These are phyloP conservation scores for Aspergillus sp. DNA, from an alignment of 2,329 filamentous ascomycete species.

Conservation along the genomic window DNA sequence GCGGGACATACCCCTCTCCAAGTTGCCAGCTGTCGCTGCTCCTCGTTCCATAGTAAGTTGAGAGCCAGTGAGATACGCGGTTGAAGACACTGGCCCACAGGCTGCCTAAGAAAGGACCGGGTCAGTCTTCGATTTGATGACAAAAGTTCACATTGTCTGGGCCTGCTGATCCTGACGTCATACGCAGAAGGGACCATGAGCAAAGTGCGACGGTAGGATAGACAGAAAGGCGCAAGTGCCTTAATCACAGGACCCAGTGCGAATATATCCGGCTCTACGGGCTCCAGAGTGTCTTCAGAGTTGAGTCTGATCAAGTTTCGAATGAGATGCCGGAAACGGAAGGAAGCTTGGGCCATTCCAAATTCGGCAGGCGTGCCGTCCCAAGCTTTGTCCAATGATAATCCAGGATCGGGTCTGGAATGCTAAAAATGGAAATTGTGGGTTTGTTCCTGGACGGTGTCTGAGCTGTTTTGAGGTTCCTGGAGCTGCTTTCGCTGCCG, in stretches of 20 bases:
- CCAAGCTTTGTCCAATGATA: neutral
- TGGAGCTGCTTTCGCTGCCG: neutral
- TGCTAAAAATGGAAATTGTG: constrained; percentile 1
- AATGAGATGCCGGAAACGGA: neutral
- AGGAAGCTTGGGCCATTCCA: neutral
- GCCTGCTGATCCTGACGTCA: constrained; percentile 5
- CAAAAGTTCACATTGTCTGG: neutral
- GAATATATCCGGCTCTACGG: no score
- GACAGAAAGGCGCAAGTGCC: neutral
- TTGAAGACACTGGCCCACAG: neutral
- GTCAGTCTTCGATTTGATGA: neutral
- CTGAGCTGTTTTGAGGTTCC: neutral
- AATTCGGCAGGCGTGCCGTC: neutral
- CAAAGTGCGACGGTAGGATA: neutral
- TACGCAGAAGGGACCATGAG: neutral
- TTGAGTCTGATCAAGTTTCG: no score
- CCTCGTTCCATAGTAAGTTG: neutral
- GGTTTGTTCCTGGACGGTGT: neutral
- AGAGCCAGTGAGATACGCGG: constrained; percentile 3
- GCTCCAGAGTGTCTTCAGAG: no score
- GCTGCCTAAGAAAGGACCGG: neutral
- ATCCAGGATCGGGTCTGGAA: neutral
- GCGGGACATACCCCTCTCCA: neutral
- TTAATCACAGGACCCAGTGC: neutral
- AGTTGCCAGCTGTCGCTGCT: constrained; percentile 2